Percentiles rank a stretch among this genome's conserved stretches.
Conservation (phyloP, 805 yeast genomes). For the Saccharomycopsis javanensis region DNA sequence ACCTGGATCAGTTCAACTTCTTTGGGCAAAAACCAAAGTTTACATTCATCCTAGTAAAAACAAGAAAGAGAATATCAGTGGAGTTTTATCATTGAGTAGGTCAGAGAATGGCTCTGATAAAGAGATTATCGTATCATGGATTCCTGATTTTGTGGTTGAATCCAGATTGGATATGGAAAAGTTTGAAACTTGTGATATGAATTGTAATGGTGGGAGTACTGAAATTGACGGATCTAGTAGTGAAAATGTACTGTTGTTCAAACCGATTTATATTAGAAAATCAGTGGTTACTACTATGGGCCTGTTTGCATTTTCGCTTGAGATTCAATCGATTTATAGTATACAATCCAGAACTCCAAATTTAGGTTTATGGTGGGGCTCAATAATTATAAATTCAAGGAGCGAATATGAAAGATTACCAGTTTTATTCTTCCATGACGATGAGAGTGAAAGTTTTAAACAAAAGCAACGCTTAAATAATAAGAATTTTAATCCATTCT, state of each 20-base stretch:
- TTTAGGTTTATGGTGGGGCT: constrained; percentile 87
- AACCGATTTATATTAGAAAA: constrained; percentile 9
- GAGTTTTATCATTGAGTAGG: constrained; percentile 57
- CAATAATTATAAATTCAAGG: constrained; percentile 63
- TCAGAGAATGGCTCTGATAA: constrained; percentile 42
- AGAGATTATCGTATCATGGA: constrained; percentile 57
- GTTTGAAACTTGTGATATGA: constrained; percentile 29
- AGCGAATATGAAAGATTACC: constrained; percentile 46
- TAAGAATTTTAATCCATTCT: constrained; percentile 67
- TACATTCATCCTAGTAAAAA: constrained; percentile 75
- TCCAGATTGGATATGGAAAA: constrained; percentile 23
- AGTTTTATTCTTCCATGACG: constrained; percentile 86
- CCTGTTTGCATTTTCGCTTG: constrained; percentile 61
- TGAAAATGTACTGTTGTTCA: not conserved
- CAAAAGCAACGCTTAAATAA: constrained; percentile 49
- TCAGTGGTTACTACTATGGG: constrained; percentile 19
- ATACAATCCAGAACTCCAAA: constrained; percentile 79
- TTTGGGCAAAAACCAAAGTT: constrained; percentile 54
- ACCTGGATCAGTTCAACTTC: constrained; percentile 23
- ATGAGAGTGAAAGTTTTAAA: constrained; percentile 67
- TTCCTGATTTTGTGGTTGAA: constrained; percentile 43
- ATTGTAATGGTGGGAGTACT: not conserved
- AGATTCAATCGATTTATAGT: constrained; percentile 55
- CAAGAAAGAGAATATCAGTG: constrained; percentile 68
- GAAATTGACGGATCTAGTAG: not conserved